phyloP scores from a whole-genome alignment of 257 asterid species.

The Plectranthus barbatus region DNA sequence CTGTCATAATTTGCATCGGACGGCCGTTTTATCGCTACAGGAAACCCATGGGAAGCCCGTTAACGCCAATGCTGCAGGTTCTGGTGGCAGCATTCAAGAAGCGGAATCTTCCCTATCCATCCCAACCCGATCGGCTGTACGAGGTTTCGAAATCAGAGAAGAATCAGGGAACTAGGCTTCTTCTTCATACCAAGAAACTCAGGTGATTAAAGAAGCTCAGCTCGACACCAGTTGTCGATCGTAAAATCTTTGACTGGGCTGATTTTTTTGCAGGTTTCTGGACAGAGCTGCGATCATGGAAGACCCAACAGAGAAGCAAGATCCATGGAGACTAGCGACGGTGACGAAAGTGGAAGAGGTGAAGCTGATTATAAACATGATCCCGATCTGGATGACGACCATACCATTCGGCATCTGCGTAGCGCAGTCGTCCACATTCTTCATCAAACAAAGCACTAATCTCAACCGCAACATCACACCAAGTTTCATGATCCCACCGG shows the following conservation, averaged over 20 bases:
- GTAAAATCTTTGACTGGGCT: no score
- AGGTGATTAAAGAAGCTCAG: constrained; percentile 19
- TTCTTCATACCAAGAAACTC: constrained; percentile 59
- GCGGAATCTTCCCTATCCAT: constrained; percentile 42
- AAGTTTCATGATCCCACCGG: constrained; percentile 52
- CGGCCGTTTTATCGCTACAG: constrained; percentile 59
- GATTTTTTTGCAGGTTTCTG: constrained; percentile 45
- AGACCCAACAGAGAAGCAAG: constrained; percentile 12
- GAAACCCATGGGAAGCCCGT: constrained; percentile 57
- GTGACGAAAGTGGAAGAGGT: constrained; percentile 76
- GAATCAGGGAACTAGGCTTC: constrained; percentile 33
- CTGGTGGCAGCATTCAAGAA: constrained; percentile 57
- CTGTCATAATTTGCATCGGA: constrained; percentile 41
- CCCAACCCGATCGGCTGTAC: constrained; percentile 33
- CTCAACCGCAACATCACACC: constrained; percentile 31
- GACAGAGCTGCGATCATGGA: constrained; percentile 75
- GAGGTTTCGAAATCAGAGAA: constrained; percentile 48
- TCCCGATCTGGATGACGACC: constrained; percentile 76
- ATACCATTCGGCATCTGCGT: constrained; percentile 69
- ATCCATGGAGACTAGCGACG: constrained; percentile 60
- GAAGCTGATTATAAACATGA: constrained; percentile 62
- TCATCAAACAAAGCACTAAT: constrained; percentile 65
- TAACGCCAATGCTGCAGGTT: constrained; percentile 64
- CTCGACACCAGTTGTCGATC: no score
- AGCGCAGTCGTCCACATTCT: constrained; percentile 75